Conservation (phyloP, 2,329 filamentous ascomycete species). For the Pestalotiopsis sp. region DNA sequence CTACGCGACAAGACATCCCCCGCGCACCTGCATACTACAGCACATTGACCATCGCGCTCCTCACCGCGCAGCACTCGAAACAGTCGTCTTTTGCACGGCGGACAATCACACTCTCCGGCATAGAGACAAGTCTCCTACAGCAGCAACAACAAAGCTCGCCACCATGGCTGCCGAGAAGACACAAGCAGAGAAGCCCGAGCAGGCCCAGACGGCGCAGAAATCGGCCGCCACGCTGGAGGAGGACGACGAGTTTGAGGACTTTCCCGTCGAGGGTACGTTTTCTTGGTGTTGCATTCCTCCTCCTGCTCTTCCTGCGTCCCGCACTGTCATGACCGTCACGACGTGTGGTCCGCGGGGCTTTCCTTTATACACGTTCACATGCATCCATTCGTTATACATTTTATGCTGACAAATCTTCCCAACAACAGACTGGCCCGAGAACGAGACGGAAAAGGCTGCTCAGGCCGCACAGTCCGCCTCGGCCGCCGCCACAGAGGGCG, state of each 20-base stretch:
- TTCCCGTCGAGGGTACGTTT: slow-evolving; percentile 84
- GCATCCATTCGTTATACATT: neutral
- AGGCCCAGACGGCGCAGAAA: slow-evolving; percentile 58
- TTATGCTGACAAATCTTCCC: neutral
- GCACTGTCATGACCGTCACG: neutral
- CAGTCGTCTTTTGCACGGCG: neutral
- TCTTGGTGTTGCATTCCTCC: neutral
- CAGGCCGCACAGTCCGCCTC: slow-evolving; percentile 15
- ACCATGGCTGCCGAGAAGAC: slow-evolving; percentile 30
- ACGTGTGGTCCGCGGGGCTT: neutral
- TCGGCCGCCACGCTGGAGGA: slow-evolving; percentile 76
- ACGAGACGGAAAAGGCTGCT: slow-evolving; percentile 76
- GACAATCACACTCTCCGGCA: neutral
- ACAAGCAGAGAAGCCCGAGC: slow-evolving; percentile 33
- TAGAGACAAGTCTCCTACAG: neutral
- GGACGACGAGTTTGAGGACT: slow-evolving; percentile 99
- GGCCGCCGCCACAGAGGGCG: slow-evolving; percentile 42
- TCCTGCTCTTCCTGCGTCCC: neutral
- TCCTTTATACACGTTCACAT: neutral
- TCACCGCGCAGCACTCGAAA: neutral
- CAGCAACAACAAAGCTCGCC: neutral
- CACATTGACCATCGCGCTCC: neutral
- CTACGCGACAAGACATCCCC: neutral
- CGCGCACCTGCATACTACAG: neutral
- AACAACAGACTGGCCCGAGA: slow-evolving; percentile 80